phyloP scores from a whole-genome alignment of 2,329 filamentous ascomycete genomes.

The Byssoonygena ceratinophila region DNA sequence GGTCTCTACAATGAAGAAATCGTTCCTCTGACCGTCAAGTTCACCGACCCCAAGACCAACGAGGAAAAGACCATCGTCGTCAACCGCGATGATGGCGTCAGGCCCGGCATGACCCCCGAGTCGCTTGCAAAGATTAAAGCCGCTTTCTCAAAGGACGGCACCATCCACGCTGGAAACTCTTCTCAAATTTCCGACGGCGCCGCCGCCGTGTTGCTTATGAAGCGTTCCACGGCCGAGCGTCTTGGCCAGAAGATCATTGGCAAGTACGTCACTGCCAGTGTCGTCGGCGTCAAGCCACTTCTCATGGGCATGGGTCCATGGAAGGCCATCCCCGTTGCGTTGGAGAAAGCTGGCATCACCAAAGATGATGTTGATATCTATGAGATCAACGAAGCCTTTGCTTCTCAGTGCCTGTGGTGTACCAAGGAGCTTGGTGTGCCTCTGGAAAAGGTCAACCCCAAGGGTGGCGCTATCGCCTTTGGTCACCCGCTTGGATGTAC shows the following conservation, averaged over 20 bases:
- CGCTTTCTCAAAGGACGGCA: constrained; percentile 82
- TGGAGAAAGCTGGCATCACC: constrained; percentile 73
- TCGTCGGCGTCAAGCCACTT: constrained; percentile 82
- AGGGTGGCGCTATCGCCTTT: constrained; percentile 92
- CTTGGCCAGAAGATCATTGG: constrained; percentile 82
- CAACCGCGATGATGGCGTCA: constrained; percentile 73
- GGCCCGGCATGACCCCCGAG: constrained; percentile 75
- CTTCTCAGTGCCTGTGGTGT: constrained; percentile 88
- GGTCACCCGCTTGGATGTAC: constrained; percentile 93
- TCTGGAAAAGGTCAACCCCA: constrained; percentile 84
- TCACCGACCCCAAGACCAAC: constrained; percentile 79
- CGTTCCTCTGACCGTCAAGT: constrained; percentile 71
- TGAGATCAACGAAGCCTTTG: constrained; percentile 99
- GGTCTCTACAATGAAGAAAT: constrained; percentile 95
- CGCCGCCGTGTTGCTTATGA: constrained; percentile 91
- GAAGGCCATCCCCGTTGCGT: constrained; percentile 87
- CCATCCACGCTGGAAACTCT: constrained; percentile 92
- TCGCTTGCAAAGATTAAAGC: constrained; percentile 82
- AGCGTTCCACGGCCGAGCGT: constrained; percentile 75
- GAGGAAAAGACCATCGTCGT: constrained; percentile 78
- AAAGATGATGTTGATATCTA: constrained; percentile 92
- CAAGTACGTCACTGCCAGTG: constrained; percentile 76
- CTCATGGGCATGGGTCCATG: constrained; percentile 95
- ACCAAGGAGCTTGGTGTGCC: constrained; percentile 77
- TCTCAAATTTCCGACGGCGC: constrained; percentile 93